These are phyloP conservation scores for Entomortierella parvispora DNA, from an alignment of 192 early-diverging fungal genomes.

Conservation along the genomic window DNA sequence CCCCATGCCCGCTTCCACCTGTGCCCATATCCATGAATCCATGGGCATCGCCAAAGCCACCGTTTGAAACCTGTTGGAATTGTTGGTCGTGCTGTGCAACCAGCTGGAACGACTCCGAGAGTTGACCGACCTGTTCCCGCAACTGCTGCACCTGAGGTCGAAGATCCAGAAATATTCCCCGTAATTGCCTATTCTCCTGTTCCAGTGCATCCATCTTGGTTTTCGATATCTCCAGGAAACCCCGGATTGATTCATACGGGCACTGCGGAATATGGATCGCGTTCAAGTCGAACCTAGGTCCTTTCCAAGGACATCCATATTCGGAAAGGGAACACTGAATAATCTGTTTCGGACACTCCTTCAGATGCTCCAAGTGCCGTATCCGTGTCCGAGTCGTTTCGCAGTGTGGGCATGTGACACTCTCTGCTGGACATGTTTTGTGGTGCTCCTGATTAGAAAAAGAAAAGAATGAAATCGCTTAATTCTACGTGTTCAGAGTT, in stretches of 20 bases:
- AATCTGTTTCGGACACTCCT: constrained; percentile 54
- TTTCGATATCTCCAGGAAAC: constrained; percentile 60
- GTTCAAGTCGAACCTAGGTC: constrained; percentile 45
- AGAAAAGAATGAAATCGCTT: neutral
- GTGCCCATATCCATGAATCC: constrained; percentile 31
- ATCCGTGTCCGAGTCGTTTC: constrained; percentile 49
- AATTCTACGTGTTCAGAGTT: neutral
- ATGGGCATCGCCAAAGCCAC: constrained; percentile 2
- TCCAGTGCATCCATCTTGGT: constrained; percentile 50
- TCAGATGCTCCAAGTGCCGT: constrained; percentile 56
- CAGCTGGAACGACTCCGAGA: constrained; percentile 46
- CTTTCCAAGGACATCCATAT: constrained; percentile 73
- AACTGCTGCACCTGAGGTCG: constrained; percentile 35
- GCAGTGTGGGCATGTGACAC: constrained; percentile 66
- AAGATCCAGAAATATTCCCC: constrained; percentile 46
- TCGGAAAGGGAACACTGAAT: constrained; percentile 54
- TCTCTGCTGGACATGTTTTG: constrained; percentile 63
- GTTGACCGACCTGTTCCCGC: constrained; percentile 32
- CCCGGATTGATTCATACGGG: constrained; percentile 69
- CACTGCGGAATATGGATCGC: constrained; percentile 61
- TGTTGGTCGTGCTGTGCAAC: constrained; percentile 39
- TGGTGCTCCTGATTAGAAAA: constrained; percentile 58
- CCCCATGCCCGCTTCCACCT: no score
- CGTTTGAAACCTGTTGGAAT: no score
- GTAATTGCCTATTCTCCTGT: constrained; percentile 59